These are phyloP conservation scores for Candida nitratophila DNA, from an alignment of 805 yeast genomes.

Conservation along the genomic window DNA sequence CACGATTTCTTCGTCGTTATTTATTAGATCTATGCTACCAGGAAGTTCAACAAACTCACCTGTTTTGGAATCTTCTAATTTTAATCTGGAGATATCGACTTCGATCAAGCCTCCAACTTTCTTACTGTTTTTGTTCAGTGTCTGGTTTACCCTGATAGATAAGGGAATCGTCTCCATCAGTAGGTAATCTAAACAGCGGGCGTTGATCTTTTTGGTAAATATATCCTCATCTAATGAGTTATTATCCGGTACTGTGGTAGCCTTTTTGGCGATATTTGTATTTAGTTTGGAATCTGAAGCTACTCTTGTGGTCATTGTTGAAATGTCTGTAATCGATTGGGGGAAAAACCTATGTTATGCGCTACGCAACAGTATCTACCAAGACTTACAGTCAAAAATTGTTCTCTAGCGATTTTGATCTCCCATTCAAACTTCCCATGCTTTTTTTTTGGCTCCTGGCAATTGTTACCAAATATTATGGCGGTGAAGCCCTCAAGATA, in stretches of 20 bases:
- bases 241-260: not conserved
- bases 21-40: slow-evolving; percentile 35
- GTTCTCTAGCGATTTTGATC: too few species aligned
- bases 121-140: slow-evolving; percentile 24
- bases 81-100: slow-evolving; percentile 5
- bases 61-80: not conserved
- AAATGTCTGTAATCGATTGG: not conserved
- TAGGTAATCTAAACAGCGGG: slow-evolving; percentile 52
- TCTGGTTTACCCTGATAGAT: slow-evolving; percentile 54
- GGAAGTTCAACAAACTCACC: slow-evolving; percentile 4
- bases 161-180: slow-evolving; percentile 74
- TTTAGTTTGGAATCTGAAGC: not conserved
- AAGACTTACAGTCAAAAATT: too few species aligned
- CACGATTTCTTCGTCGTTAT: slow-evolving; percentile 24
- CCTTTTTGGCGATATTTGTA: not conserved
- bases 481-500: too few species aligned
- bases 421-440: too few species aligned
- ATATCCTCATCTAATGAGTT: slow-evolving; percentile 6
- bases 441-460: too few species aligned
- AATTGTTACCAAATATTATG: too few species aligned
- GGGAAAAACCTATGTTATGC: too few species aligned
- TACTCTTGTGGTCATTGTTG: not conserved
- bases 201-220: slow-evolving; percentile 38
- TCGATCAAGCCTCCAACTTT: slow-evolving; percentile 8
- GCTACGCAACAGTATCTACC: too few species aligned